Percentiles rank a stretch among this genome's conserved stretches.
Evolutionary conservation across 2,329 filamentous ascomycete genomes (phyloP).

Genomic region (Monilinia vaccinii-corymbosi): DNA sequence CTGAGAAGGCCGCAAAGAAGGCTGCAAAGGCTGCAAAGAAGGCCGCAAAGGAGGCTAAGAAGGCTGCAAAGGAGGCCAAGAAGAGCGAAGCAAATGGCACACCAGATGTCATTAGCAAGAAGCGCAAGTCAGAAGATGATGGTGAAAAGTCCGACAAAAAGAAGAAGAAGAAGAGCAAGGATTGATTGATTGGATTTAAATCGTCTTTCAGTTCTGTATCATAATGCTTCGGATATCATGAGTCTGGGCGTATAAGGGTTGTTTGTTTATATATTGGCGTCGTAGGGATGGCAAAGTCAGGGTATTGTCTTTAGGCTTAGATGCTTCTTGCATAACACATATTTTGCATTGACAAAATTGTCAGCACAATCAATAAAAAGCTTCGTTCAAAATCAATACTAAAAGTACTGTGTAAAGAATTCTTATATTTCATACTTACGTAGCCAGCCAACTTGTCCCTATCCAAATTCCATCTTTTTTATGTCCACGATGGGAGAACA

Average conservation of each 20-base stretch:
- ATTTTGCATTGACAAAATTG: slow-evolving; percentile 5
- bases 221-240: slow-evolving; percentile 13
- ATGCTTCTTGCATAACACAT: slow-evolving; percentile 11
- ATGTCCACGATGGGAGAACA: background rate
- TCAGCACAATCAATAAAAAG: slow-evolving; percentile 5
- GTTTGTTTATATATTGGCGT: slow-evolving; percentile 10
- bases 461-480: background rate
- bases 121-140: slow-evolving; percentile 54
- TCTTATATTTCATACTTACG: too few species aligned
- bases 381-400: background rate
- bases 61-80: slow-evolving; percentile 64
- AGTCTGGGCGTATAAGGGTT: slow-evolving; percentile 12
- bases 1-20: slow-evolving; percentile 20
- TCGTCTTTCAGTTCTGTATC: slow-evolving; percentile 14
- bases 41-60: slow-evolving; percentile 55
- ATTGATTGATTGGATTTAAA: slow-evolving; percentile 17
- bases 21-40: slow-evolving; percentile 29
- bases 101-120: slow-evolving; percentile 44
- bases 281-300: slow-evolving; percentile 7
- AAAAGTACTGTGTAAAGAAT: background rate
- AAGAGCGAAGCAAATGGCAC: slow-evolving; percentile 45
- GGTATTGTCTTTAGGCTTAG: slow-evolving; percentile 10
- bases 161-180: slow-evolving; percentile 45
- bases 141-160: slow-evolving; percentile 52
- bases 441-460: background rate